Evolutionary conservation across 345 rosid genomes (phyloP).

Genomic region (Clarkia xantiana): DNA sequence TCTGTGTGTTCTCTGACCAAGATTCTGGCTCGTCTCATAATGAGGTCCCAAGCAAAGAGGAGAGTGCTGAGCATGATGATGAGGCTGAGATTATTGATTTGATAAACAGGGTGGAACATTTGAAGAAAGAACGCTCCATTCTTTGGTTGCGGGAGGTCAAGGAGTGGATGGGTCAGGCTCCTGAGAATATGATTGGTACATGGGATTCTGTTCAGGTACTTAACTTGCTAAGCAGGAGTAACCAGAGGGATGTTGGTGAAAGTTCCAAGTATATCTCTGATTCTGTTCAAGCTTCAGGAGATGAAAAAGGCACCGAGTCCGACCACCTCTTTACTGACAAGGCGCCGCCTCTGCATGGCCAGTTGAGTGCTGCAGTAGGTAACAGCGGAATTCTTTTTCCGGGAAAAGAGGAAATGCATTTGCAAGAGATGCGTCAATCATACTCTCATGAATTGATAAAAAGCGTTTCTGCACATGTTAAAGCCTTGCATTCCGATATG

Average conservation of each 20-base stretch:
- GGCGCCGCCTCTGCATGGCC: constrained; percentile 13
- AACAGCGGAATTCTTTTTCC: constrained; percentile 1
- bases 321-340: constrained; percentile 26
- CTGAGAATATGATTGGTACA: constrained; percentile 26
- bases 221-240: constrained; percentile 18
- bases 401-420: constrained; percentile 15
- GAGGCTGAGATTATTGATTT: constrained; percentile 78
- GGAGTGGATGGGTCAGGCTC: constrained; percentile 82
- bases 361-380: constrained; percentile 12
- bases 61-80: constrained; percentile 47
- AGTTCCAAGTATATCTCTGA: constrained; percentile 28
- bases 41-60: constrained; percentile 61
- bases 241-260: constrained; percentile 34
- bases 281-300: constrained; percentile 41
- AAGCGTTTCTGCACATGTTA: constrained; percentile 10
- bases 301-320: constrained; percentile 29
- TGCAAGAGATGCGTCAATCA: constrained; percentile 25
- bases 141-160: constrained; percentile 89
- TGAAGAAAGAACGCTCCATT: constrained; percentile 83
- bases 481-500: constrained; percentile 13
- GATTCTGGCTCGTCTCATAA: constrained; percentile 59
- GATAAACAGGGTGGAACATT: constrained; percentile 66
- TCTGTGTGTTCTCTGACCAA: constrained; percentile 51
- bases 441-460: constrained; percentile 19
- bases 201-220: constrained; percentile 23